Evolutionary conservation across 768 basidiomycete genomes (phyloP), one percentile per base, ranked within the genome.

Genomic region (Phallus indusiatus): DNA sequence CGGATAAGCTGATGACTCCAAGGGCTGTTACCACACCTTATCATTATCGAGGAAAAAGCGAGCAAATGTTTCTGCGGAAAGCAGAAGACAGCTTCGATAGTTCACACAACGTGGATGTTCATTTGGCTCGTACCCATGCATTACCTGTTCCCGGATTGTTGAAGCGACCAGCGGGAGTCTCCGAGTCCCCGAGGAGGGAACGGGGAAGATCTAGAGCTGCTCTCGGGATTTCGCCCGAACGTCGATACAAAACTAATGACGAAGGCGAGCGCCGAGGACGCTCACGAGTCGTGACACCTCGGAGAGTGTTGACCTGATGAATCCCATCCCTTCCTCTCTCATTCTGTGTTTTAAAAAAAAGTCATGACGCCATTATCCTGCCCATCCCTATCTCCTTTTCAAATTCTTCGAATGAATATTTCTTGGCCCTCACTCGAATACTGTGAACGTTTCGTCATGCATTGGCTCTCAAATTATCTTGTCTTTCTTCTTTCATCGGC

Each of bases 281-380:
- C 2, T 59, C 57, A 10, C n/a, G 57, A 20, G 49, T 53, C 16
- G 57, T 52, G 7, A 59, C 57, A 37, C 49, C 57, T 8, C 57
- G 57, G 12, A 12, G n/a, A 42, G 42, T 42, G 42, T 42, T 42
- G 42, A 42, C 14, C 42, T 42, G 42, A 37, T 37, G 9, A 42
- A n/a, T n/a, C 12, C 12, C 4, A n/a, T 42, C n/a, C 42, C 28
- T 7, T 28, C 28, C 7, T 28, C 28, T 28, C 7, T 28, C 28
- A n/a, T n/a, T n/a, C n/a, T n/a, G 28, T 28, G 28, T 28, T 3
- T n/a, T 3, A 28, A 28, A 28, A 42, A 42, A 42, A 42, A 42
- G 42, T 14, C 12, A 42, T n/a, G 42, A 10, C n/a, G 42, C 2
- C n/a, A 42, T 11, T n/a, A 42, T 2, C 42, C 4, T 42, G 5